Base-by-base conservation (phyloP, 805 yeast genomes). In the Yarrowia porcina region DNA sequence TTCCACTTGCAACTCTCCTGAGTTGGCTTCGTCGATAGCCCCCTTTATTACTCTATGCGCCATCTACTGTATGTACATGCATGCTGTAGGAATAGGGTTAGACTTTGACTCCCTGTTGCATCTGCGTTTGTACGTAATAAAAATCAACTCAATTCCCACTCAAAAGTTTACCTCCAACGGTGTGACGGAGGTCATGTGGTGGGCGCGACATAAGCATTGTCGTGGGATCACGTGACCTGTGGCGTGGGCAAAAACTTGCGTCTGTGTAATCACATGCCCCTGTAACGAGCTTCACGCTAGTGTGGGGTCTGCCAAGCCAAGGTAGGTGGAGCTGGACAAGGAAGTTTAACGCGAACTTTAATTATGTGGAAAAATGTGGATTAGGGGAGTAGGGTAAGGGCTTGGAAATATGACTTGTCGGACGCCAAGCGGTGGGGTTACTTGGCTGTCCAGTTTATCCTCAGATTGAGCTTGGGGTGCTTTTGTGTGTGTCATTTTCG, bases 251-350 rank as follows among this genome's bases (percentile, higher is more conserved):
- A 4, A 4, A 25, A 4, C 4, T 25, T 8, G 28, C 28, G 28
- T 5, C 28, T 5, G 28, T 25, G 8, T 8, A 13, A 23, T 44
- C 35, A 27, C 21, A 27, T 27, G 50, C 27, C 50, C 49, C 49
- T 44, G 50, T 17, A n/a, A 44, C 50, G 35, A 12, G 23, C 15
- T 18, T 25, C 4, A n/a, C 32, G 2, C 47, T 42, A 42, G 47
- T 42, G 47, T 25, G 47, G 47, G 47, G 47, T 25, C 32, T 44
- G 50, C 50, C 50, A 44, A 44, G 50, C 35, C 50, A n/a, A 44
- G 50, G 23, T 25, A 44, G 47, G 50, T 44, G 50, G 50, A 27
- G 35, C 13, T 2, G 17, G 17, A 44, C 50, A 44, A 44, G 23
- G 50, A 18, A 44, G 35, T 28, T 44, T n/a, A 41, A n/a, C n/a